phyloP scores from a whole-genome alignment of 1,139 yeast genomes.

The Insectozyma bohioensis region DNA sequence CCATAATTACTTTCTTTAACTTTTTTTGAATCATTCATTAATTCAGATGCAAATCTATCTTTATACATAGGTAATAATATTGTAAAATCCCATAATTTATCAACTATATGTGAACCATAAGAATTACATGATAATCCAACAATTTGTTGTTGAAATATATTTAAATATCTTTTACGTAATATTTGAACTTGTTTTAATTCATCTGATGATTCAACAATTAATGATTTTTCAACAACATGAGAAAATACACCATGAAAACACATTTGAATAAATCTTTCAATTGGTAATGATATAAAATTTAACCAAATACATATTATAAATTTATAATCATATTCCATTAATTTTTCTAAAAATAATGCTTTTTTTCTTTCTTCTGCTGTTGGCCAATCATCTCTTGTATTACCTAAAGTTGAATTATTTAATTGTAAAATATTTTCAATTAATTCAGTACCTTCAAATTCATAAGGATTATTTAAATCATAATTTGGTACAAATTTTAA shows the following conservation, averaged over 20 bases:
- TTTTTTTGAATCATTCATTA: constrained; percentile 58
- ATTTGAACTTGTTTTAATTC: constrained; percentile 52
- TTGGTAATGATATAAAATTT: constrained; percentile 59
- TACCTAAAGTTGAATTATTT: constrained; percentile 72
- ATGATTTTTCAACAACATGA: constrained; percentile 71
- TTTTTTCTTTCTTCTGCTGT: constrained; percentile 87
- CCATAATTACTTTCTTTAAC: constrained; percentile 89
- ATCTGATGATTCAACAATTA: constrained; percentile 39
- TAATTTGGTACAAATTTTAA: constrained; percentile 58
- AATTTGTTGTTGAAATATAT: constrained; percentile 54
- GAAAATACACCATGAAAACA: constrained; percentile 87
- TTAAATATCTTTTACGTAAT: constrained; percentile 68
- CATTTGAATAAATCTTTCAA: constrained; percentile 63
- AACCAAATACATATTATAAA: constrained; percentile 61
- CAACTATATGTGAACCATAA: constrained; percentile 90
- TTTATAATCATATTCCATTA: constrained; percentile 63
- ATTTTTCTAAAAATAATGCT: constrained; percentile 67
- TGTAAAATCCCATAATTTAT: constrained; percentile 79
- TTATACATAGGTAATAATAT: constrained; percentile 78
- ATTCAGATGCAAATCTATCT: constrained; percentile 77
- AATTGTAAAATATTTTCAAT: constrained; percentile 65
- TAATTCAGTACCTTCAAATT: constrained; percentile 47
- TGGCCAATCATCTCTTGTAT: constrained; percentile 86
- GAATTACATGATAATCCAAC: constrained; percentile 76
- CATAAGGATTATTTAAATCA: constrained; percentile 33